Evolutionary conservation across 257 asterid genomes (phyloP).

Genomic region (Scutellaria galericulata): DNA sequence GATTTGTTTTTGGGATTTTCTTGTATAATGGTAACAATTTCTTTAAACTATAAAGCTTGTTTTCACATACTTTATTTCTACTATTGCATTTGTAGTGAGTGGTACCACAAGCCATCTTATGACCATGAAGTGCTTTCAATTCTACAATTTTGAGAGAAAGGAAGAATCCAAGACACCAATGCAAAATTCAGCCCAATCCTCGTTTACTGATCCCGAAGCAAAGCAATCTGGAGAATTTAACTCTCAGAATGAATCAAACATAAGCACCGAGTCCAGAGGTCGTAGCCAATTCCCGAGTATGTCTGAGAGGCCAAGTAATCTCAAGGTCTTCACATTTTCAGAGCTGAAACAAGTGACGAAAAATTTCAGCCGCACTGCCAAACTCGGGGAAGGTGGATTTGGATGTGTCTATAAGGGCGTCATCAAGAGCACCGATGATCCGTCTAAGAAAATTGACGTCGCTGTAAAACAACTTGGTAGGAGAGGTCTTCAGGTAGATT

Average conservation of each 20-base stretch:
- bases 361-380: conserved; percentile 68
- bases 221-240: conserved; percentile 58
- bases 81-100: conserved; percentile 31
- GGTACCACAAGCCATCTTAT: conserved; percentile 33
- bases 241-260: conserved; percentile 69
- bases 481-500: conserved; percentile 83
- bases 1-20: not conserved
- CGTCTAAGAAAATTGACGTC: conserved; percentile 64
- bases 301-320: conserved; percentile 60
- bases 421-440: conserved; percentile 64
- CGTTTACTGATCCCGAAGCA: conserved; percentile 55
- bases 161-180: conserved; percentile 59
- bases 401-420: conserved; percentile 84
- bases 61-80: conserved; percentile 1
- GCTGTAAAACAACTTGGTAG: conserved; percentile 92
- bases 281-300: conserved; percentile 63
- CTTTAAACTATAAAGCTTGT: conserved; percentile 5
- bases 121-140: conserved; percentile 78
- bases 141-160: conserved; percentile 55
- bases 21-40: not conserved
- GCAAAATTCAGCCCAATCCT: conserved; percentile 46
- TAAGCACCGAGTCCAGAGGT: conserved; percentile 71
- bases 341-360: conserved; percentile 81
- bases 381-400: conserved; percentile 99
- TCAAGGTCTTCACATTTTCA: conserved; percentile 63